Base-by-base conservation (phyloP, 2,329 filamentous ascomycete species). In the Hymenoscyphus fraxineus region DNA sequence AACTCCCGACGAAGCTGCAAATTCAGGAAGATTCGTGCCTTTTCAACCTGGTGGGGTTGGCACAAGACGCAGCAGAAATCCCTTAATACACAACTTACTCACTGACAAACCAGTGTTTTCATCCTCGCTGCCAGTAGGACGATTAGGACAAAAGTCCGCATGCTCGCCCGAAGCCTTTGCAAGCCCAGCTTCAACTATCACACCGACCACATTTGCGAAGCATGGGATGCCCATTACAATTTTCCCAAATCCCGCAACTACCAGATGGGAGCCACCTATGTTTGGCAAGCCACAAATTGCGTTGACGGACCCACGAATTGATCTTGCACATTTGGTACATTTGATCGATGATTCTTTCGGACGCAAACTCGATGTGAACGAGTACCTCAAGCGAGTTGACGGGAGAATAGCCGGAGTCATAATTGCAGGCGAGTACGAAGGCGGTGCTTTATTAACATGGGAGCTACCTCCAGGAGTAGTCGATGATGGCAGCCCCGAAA, bases 401-500 rank as follows among this genome's bases (percentile, higher is more conserved):
- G 83, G 89, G 62, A 90, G 89, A 38, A 83, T 98, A 13, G 95
- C 95, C 0, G 95, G 94, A 2, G 82, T 99, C 62, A 97, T 99
- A 68, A 91, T 99, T 59, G 95, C 94, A 0, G 95, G 95, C 6
- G 91, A 97, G 73, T 99, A 99, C 77, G 95, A 99, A 80, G 95
- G 95, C 61, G 93, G 92, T 1, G 95, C 95, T 1, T 90, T 99
- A 56, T 80, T 98, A 22, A 99, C 95, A 0, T 99, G 95, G 95
- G 95, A 99, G 78, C 83, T 83, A 39, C 92, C 93, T 0, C 83
- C 80, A 0, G 85, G 81, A 0, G 78, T 86, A 22, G 78, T 80
- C 56, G 83, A 86, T 60, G 82, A 86, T 61, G 76, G 81, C 73
- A 73, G 83, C 76, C 65, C 84, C 64, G 78, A 80, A 19, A 82